phyloP scores from a whole-genome alignment of 2,329 filamentous ascomycete species.

The Volutella citrinella region DNA sequence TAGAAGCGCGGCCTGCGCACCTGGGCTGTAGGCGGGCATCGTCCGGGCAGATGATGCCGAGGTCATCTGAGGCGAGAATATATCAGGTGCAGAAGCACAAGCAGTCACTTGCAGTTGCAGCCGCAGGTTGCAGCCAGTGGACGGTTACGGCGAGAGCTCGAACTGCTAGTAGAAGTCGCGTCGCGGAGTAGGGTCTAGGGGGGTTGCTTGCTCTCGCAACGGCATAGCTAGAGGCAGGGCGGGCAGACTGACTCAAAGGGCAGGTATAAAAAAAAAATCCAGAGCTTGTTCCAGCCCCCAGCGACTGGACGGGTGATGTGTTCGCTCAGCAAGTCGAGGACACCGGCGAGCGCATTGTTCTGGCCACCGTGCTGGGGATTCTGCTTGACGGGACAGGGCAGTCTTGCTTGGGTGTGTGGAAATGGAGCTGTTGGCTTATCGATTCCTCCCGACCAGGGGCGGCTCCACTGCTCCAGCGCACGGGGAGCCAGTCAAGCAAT shows the following conservation, averaged over 20 bases:
- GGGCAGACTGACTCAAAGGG: slow-evolving; percentile 10
- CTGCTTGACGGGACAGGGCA: too few relatives aligned
- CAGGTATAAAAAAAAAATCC: slow-evolving; percentile 10
- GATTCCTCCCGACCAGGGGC: slow-evolving; percentile 11
- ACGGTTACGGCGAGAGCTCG: too few relatives aligned
- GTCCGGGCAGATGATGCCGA: slow-evolving; percentile 7
- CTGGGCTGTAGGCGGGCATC: slow-evolving; percentile 38
- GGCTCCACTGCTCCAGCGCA: slow-evolving; percentile 1
- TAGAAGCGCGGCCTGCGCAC: slow-evolving; percentile 53
- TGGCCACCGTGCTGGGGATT: background rate
- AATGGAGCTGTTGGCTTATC: slow-evolving; percentile 19
- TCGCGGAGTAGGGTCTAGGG: slow-evolving; percentile 19
- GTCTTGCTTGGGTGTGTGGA: background rate
- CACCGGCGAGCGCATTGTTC: slow-evolving; percentile 10
- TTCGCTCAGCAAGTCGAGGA: slow-evolving; percentile 16
- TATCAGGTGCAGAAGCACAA: background rate
- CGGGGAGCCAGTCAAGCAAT: background rate
- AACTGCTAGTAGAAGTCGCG: too few relatives aligned
- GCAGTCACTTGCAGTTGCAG: too few relatives aligned
- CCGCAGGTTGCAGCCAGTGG: too few relatives aligned
- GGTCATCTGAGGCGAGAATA: slow-evolving; percentile 6
- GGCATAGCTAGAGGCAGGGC: slow-evolving; percentile 18
- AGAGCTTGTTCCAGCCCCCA: slow-evolving; percentile 16
- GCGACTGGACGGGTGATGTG: slow-evolving; percentile 6
- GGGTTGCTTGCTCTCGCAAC: slow-evolving; percentile 12